Conservation (phyloP, 73 alveolate species). For the Paraurostyla sp. region DNA sequence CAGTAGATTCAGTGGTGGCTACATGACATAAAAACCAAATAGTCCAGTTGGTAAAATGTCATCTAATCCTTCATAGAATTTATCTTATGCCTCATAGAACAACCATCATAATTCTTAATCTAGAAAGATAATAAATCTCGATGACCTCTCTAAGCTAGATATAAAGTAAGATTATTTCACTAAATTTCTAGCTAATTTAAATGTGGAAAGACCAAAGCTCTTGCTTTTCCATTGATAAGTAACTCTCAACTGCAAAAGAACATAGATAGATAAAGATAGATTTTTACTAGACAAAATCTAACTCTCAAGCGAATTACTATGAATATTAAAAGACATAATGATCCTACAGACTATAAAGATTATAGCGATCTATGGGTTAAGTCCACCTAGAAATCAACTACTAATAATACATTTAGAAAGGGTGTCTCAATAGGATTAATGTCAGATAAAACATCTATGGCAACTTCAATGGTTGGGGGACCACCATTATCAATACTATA, state of each 20-base stretch:
- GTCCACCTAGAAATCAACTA: neutral
- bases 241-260: neutral
- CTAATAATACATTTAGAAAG: neutral
- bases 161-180: slow-evolving; percentile 3
- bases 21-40: neutral
- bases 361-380: slow-evolving; percentile 23
- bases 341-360: slow-evolving; percentile 41
- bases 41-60: neutral
- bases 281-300: slow-evolving; percentile 58
- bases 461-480: neutral
- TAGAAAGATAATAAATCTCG: neutral
- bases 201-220: slow-evolving; percentile 56
- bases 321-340: slow-evolving; percentile 49
- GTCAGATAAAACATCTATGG: slow-evolving; percentile 23
- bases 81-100: neutral
- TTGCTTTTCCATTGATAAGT: slow-evolving; percentile 14
- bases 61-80: neutral
- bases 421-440: neutral
- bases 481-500: too few relatives aligned
- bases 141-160: neutral
- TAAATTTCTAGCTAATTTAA: neutral
- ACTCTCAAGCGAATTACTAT: slow-evolving; percentile 46
- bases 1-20: neutral
- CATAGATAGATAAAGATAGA: neutral
- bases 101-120: neutral